Conservation (phyloP, 768 basidiomycete genomes). For the Tylopilus balloui region DNA sequence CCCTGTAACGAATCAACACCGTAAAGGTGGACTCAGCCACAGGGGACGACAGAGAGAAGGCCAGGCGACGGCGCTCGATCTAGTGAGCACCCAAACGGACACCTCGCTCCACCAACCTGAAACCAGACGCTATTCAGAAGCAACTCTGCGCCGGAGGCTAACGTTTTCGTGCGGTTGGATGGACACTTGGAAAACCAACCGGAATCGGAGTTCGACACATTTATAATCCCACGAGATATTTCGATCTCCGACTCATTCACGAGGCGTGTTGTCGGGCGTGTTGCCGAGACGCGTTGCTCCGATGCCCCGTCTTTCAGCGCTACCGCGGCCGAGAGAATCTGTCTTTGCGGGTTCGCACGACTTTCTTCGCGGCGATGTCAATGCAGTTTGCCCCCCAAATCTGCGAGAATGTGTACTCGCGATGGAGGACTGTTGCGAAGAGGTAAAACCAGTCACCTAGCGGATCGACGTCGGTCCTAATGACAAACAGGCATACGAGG, state of each 20-base stretch:
- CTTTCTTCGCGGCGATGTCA: conserved; percentile 57
- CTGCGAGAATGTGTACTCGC: conserved; percentile 72
- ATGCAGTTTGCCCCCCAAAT: conserved; percentile 65
- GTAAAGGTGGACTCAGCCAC: conserved; percentile 45
- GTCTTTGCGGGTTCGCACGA: conserved; percentile 67
- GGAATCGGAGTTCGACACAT: conserved; percentile 21
- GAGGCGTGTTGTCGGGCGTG: conserved; percentile 14
- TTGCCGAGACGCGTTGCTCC: conserved; percentile 10
- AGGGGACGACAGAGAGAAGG: conserved; percentile 30
- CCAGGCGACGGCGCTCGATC: conserved; percentile 38
- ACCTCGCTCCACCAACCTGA: conserved; percentile 82
- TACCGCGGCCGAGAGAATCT: conserved; percentile 52
- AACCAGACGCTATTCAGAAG: conserved; percentile 54
- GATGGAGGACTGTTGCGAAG: conserved; percentile 79
- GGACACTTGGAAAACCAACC: conserved; percentile 50
- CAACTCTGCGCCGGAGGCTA: conserved; percentile 40
- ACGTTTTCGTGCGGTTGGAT: conserved; percentile 65
- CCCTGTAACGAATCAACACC: conserved; percentile 50
- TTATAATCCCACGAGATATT: conserved; percentile 25
- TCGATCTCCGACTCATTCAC: conserved; percentile 25
- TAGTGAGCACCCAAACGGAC: conserved; percentile 49
- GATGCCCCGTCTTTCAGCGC: conserved; percentile 51
- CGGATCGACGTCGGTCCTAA: conserved; percentile 1
- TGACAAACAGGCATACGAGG: conserved; percentile 52
- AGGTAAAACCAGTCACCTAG: conserved; percentile 38